Evolutionary conservation across 2,329 filamentous ascomycete genomes (phyloP), one percentile per base, ranked within the genome.

Genomic region (Aspergillus neoniger): DNA sequence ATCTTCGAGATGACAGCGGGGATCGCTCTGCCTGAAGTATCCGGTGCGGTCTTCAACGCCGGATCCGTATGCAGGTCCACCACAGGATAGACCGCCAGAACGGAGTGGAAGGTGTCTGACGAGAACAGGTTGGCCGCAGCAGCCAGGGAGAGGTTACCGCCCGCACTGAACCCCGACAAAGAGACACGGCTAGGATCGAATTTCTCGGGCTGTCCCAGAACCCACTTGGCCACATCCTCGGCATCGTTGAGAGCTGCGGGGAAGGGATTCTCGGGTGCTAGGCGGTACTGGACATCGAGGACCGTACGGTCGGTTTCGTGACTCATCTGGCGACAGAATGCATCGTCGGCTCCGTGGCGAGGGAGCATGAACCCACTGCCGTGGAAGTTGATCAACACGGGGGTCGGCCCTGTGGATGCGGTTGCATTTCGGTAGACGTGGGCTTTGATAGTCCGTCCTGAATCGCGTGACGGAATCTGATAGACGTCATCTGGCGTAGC

Each of bases 111-210:
- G 4, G 69, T 75, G 52, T 69, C 68, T 44, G 60, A 64, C 6
- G 70, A 69, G 53, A 73, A 78, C 19, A 65, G 59, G 36, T 36
- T 67, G 53, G 69, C 69, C 1, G 72, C 66, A 2, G 72, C 70
- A 1, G 70, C 72, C 5, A 81, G 67, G 1, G 74, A 73, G 12
- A 81, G 72, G 52, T 76, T 80, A 0, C 61, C 78, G 15, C 79
- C 79, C 1, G 79, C 77, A 56, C 78, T 80, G 68, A 80, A 81
- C 4, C 79, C 79, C 6, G 72, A 76, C 9, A 80, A 58, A 2
- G 72, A 71, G 8, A 81, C 59, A 8, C 67, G 69, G 14, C 62
- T 62, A 3, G 58, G 28, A 43, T 80, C 73, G 62, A 76, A 80
- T 6, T 70, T 57, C 3, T 74, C 65, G 1, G 72, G 69, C 5